Conservation (phyloP, 2,329 filamentous ascomycete genomes). For the Grosmannia serpens region DNA sequence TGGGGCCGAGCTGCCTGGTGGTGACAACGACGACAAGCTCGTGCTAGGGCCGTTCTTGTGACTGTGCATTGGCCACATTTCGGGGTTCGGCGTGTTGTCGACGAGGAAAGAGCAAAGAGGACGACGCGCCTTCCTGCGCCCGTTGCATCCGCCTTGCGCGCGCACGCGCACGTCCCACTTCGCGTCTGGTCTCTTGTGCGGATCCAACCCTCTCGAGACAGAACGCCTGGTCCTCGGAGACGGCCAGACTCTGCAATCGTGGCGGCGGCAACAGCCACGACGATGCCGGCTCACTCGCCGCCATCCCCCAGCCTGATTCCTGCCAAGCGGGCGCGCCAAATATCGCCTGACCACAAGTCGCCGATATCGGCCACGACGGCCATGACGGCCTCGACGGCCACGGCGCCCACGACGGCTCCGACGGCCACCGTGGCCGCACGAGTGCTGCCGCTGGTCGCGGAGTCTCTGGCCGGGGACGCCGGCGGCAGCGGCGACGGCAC, state of each 20-base stretch:
- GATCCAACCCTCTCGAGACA: background rate
- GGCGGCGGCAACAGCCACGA: constrained; percentile 5
- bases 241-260: background rate
- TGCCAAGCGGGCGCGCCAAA: constrained; percentile 45
- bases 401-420: background rate
- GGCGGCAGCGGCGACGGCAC: background rate
- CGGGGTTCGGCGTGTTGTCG: background rate
- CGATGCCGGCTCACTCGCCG: constrained; percentile 36
- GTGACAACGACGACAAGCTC: background rate
- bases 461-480: background rate
- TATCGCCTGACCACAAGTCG: constrained; percentile 25
- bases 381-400: background rate
- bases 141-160: background rate
- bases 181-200: background rate
- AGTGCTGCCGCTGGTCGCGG: background rate
- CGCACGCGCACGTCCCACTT: background rate
- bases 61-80: background rate
- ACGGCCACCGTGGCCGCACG: too few species aligned
- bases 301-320: constrained; percentile 39
- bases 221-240: too few species aligned
- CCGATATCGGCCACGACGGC: background rate
- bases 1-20: background rate
- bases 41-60: background rate
- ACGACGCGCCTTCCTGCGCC: background rate
- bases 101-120: background rate